Evolutionary conservation across 805 yeast genomes (phyloP).

Genomic region (Metschnikowia peoriensis): DNA sequence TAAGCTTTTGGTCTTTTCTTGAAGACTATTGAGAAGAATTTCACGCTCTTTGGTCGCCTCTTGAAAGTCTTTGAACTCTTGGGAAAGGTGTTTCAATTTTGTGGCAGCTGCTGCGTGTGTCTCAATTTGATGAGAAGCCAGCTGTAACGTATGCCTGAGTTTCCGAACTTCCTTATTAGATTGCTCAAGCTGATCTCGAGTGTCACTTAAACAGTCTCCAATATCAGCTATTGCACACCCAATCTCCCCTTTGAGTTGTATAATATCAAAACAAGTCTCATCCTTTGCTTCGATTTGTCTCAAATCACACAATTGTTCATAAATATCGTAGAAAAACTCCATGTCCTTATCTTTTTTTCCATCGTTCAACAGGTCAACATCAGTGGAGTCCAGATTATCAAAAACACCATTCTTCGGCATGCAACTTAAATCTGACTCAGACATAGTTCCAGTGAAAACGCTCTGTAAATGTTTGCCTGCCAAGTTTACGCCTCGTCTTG

Average conservation of each 20-base stretch:
- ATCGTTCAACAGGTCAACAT: conserved; percentile 12
- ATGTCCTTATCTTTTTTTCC: neutral
- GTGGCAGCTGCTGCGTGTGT: neutral
- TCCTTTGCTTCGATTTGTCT: conserved; percentile 2
- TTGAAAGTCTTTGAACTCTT: neutral
- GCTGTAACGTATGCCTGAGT: conserved; percentile 7
- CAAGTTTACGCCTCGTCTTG: conserved; percentile 2
- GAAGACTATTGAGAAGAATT: neutral
- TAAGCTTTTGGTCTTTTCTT: neutral
- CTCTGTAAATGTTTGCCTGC: conserved; percentile 9
- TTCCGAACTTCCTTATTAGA: neutral
- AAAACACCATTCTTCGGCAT: neutral
- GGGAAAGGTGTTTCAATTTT: neutral
- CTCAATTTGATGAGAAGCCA: conserved; percentile 1
- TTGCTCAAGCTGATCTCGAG: conserved; percentile 2
- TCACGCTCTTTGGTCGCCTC: neutral
- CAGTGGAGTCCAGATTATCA: conserved; percentile 14
- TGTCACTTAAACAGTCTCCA: conserved; percentile 1
- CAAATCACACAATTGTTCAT: conserved; percentile 7
- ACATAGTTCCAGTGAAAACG: neutral
- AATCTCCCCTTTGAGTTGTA: conserved; percentile 7
- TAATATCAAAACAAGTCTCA: neutral
- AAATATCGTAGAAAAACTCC: conserved; percentile 5
- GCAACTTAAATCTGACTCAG: neutral
- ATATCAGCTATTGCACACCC: conserved; percentile 9